Conservation (phyloP, 2,329 filamentous ascomycete genomes). For the Didymella arachidicola region DNA sequence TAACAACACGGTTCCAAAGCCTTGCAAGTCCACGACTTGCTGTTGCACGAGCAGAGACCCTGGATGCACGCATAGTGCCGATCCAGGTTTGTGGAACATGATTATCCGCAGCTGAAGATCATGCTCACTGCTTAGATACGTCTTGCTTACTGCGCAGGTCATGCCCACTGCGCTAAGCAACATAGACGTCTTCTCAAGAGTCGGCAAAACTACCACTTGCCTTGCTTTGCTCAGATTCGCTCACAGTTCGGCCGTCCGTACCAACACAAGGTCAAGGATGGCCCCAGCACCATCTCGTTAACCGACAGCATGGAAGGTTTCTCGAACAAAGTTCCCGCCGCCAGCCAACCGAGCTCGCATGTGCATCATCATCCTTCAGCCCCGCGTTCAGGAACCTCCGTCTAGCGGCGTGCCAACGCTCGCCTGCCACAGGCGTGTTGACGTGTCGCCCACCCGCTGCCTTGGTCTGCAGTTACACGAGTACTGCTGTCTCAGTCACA, state of each 20-base stretch:
- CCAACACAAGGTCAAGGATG: constrained; percentile 32
- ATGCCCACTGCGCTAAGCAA: not conserved
- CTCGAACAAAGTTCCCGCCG: constrained; percentile 31
- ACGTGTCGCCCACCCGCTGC: constrained; percentile 9
- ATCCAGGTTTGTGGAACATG: constrained; percentile 26
- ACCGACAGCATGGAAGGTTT: constrained; percentile 32
- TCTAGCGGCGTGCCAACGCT: constrained; percentile 8
- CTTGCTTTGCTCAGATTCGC: not conserved
- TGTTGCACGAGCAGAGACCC: constrained; percentile 29
- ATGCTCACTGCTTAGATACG: not conserved
- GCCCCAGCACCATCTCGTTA: constrained; percentile 26
- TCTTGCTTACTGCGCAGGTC: not conserved
- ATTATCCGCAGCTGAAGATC: constrained; percentile 3
- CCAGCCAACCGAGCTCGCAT: constrained; percentile 37
- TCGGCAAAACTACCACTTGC: too few relatives aligned
- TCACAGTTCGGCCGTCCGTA: not conserved
- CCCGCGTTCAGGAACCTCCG: constrained; percentile 25
- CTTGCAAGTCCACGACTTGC: constrained; percentile 2
- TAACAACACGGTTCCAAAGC: not conserved
- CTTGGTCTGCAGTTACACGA: constrained; percentile 1
- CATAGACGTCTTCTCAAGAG: not conserved
- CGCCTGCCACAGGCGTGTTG: constrained; percentile 5
- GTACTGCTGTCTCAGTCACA: constrained; percentile 4
- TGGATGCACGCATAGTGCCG: constrained; percentile 28
- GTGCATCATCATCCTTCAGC: constrained; percentile 29